Conservation (phyloP, 805 yeast species). For the Scheffersomyces amazonensis region DNA sequence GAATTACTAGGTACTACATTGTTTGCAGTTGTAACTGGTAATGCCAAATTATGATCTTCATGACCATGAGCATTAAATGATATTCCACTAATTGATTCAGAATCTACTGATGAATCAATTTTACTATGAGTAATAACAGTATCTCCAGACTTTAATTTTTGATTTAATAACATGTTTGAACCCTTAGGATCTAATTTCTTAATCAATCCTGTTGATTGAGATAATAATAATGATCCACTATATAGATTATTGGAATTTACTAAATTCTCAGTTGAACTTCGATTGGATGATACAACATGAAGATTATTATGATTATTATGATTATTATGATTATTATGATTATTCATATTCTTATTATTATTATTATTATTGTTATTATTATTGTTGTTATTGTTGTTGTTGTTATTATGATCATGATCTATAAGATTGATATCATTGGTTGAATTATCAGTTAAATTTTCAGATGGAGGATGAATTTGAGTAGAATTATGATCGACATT, state of each 20-base stretch:
- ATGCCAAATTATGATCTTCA: constrained; percentile 19
- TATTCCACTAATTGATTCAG: constrained; percentile 26
- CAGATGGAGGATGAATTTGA: constrained; percentile 6
- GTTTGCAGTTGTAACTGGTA: constrained; percentile 30
- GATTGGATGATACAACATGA: constrained; percentile 8
- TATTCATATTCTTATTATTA: background rate
- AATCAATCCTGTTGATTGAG: constrained; percentile 42
- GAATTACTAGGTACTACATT: constrained; percentile 33
- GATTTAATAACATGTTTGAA: background rate
- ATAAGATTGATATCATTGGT: background rate
- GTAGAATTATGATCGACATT: constrained; percentile 7
- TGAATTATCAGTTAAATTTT: background rate
- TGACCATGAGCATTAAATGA: constrained; percentile 30
- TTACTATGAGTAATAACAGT: background rate
- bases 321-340: background rate
- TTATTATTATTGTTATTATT: constrained; percentile 2
- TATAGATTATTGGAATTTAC: constrained; percentile 26
- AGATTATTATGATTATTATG: background rate
- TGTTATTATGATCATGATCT: background rate
- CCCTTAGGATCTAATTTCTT: constrained; percentile 26
- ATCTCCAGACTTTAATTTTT: background rate
- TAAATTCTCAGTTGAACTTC: constrained; percentile 24
- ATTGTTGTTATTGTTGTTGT: background rate
- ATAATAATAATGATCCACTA: constrained; percentile 40
- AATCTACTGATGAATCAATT: constrained; percentile 4